Base-by-base conservation (phyloP, 1,284 basidiomycete genomes). In the Tausonia pullulans region DNA sequence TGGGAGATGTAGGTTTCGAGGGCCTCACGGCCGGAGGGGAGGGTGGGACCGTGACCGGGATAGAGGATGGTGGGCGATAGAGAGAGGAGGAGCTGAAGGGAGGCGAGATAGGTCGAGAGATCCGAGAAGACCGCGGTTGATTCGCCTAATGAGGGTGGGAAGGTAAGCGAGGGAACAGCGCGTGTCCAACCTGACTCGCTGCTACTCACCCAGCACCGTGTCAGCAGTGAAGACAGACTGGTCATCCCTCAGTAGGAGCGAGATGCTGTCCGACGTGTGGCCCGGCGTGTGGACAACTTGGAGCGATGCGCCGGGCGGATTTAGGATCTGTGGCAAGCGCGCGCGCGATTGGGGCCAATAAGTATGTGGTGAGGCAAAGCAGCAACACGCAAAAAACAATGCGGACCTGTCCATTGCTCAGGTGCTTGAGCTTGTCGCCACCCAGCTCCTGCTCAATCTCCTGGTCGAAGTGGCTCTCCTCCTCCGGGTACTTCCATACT, bases 91-190 rank as follows among this genome's bases (percentile, higher is more conserved):
- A 77, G 80, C 56, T 79, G 79, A n/a, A 95, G 80, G 67, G 84
- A 86, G 4, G 77, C 68, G 62, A 95, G 77, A 72, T 94, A 93
- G 3, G 80, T 71, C 0, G 79, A 78, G 7, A 95, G 82, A 70
- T 93, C 87, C 70, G 90, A 87, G 71, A 95, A 95, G 0, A 94
- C 85, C 3, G 89, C 82, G 0, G 90, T 90, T 3, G 90, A 89
- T 67, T 90, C 84, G 0, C 92, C 91, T 44, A 13, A 1, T 7
- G 16, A 48, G 46, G 39, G n/a, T 3, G 27, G 27, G 59, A 40
- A 16, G 44, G 41, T 40, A 13, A 60, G 8, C 53, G 48, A 43
- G 11, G 50, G 13, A n/a, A 16, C n/a, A 43, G 45, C n/a, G 52
- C 48, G 48, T 59, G 53, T 27, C 27, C 27, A 27, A 27, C 27